Conservation (phyloP, 768 basidiomycete genomes). For the Royoungia palumana region DNA sequence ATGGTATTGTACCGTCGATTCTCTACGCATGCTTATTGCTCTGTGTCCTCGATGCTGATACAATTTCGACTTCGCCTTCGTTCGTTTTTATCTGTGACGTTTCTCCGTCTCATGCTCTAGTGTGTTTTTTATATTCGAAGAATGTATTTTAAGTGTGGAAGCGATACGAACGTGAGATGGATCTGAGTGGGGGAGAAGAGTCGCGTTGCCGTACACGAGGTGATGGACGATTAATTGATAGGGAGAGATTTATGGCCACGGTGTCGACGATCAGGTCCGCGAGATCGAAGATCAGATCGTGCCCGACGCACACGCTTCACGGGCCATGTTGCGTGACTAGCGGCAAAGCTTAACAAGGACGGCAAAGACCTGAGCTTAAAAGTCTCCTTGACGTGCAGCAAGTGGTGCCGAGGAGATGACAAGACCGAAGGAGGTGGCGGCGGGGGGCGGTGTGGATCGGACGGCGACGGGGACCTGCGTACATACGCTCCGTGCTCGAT, state of each 20-base stretch:
- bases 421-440: slow-evolving; percentile 13
- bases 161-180: no score
- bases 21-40: slow-evolving; percentile 11
- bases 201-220: slow-evolving; percentile 11
- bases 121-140: no score
- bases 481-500: no score
- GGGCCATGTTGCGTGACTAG: slow-evolving; percentile 15
- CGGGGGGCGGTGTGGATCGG: not conserved
- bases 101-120: not conserved
- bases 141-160: no score
- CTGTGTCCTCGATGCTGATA: not conserved
- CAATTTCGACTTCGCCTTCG: slow-evolving; percentile 2
- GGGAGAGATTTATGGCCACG: slow-evolving; percentile 6
- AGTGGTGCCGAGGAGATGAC: not conserved
- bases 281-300: slow-evolving; percentile 31
- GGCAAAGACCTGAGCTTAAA: slow-evolving; percentile 8
- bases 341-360: slow-evolving; percentile 5
- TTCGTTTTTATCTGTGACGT: slow-evolving; percentile 3
- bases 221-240: slow-evolving; percentile 20
- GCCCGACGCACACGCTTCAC: slow-evolving; percentile 22
- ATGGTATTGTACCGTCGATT: slow-evolving; percentile 27
- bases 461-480: no score
- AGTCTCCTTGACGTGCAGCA: slow-evolving; percentile 16
- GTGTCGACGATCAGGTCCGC: slow-evolving; percentile 27
- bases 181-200: not conserved